Conservation (phyloP, 2,329 filamentous ascomycete species). For the Thelonectria discophora region DNA sequence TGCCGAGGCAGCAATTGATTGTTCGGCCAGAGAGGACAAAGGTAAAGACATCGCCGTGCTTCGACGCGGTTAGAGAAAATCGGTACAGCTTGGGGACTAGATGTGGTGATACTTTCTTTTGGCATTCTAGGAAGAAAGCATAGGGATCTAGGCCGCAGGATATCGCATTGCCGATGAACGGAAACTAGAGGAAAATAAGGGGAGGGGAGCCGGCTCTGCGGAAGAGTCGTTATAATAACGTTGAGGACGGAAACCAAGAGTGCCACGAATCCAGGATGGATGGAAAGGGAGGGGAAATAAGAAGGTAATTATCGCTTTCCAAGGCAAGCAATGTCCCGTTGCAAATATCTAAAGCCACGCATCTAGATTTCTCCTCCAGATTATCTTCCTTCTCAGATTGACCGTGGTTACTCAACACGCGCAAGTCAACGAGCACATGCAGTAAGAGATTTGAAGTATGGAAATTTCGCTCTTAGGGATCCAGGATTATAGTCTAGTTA, state of each 20-base stretch:
- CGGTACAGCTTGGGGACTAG: rapidly evolving
- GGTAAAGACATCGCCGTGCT: conserved; percentile 62
- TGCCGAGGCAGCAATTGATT: conserved; percentile 60
- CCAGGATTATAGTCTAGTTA: too few species aligned
- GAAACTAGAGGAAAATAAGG: conserved; percentile 67
- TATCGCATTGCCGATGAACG: conserved; percentile 74
- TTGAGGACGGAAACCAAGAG: conserved; percentile 26
- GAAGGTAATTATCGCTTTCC: conserved; percentile 17
- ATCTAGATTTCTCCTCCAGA: too few species aligned
- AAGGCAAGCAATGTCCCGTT: too few species aligned
- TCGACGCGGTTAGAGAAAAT: background rate
- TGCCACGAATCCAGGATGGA: background rate
- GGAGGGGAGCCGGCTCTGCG: conserved; percentile 52
- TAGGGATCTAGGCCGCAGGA: conserved; percentile 77
- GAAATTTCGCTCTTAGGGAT: too few species aligned
- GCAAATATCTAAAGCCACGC: too few species aligned
- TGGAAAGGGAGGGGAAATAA: conserved; percentile 24
- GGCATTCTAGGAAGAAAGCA: conserved; percentile 70
- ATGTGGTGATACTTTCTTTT: conserved; percentile 66
- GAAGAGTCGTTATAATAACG: conserved; percentile 28
- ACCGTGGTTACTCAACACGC: too few species aligned
- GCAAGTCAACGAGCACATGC: too few species aligned
- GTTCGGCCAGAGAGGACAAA: conserved; percentile 62
- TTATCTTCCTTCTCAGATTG: too few species aligned
- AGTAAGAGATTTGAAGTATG: too few species aligned